Evolutionary conservation across 345 rosid species (phyloP), one percentile per base, ranked within the genome.

Genomic region (Reutealis trisperma): DNA sequence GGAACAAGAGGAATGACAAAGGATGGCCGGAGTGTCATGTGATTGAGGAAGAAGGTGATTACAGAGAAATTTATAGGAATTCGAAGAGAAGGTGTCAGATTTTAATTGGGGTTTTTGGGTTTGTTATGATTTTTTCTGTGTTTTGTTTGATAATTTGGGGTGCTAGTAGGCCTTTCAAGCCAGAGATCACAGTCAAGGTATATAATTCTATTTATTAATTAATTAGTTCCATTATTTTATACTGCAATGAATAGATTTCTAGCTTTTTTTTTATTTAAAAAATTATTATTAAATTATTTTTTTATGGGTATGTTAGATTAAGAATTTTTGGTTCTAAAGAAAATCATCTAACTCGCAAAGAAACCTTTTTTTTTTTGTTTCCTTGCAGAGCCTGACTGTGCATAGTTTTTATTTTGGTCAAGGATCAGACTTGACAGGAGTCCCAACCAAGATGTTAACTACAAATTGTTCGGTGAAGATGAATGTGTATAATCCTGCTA

Each of bases 401-500:
- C 79, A 80, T 65, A 55, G 41, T 47, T 76, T 76, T 19, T 76
- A 75, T 58, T 57, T 64, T 25, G 70, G 73, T 15, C 63, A 80
- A 80, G 80, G 77, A 18, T 71, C 83, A 5, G 80, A 75, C 73
- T 21, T 71, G 63, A 65, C 76, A 2, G 83, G 83, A 14, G 79
- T 75, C 15, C 79, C 83, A 30, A 76, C 77, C 12, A 76, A 76
- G 68, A 57, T 76, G 69, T 14, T 76, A 21, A 80, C 80, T 0
- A 32, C 66, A 24, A 76, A 71, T 49, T 71, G 83, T 72, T 75
- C 80, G 2, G 32, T 76, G 63, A 67, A 41, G 55, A 80, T 80
- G 62, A 75, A 32, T 19, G 68, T 80, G 32, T 66, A 80, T 41
- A 76, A 72, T 34, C 77, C 79, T 8, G 77, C 74, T 10, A 71